A percentile compares a stretch with the other conserved stretches of the same genome.
These are phyloP conservation scores for Vitis rupestris DNA, from an alignment of 164 flowering plant species.

Conservation along the genomic window DNA sequence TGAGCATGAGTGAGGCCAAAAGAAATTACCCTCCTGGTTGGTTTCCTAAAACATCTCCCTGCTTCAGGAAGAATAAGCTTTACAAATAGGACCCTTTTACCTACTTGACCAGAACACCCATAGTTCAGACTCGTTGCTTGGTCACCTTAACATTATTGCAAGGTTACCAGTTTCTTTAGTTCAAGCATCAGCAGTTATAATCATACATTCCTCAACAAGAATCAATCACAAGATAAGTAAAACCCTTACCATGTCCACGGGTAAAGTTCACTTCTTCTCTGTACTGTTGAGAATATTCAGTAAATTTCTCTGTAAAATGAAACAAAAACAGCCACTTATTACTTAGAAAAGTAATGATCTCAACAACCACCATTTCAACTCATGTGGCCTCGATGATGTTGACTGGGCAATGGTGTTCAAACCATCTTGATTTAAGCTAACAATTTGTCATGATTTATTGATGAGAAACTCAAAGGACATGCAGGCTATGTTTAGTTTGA, in stretches of 20 bases:
- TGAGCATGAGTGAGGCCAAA: neutral
- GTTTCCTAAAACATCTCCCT: neutral
- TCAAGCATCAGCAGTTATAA: no score
- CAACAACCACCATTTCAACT: neutral
- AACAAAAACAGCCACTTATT: conserved; percentile 6
- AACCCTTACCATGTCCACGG: conserved; percentile 29
- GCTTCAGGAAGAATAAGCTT: neutral
- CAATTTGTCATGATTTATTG: neutral
- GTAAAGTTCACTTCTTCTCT: conserved; percentile 27
- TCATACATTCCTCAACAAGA: no score
- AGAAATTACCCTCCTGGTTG: neutral
- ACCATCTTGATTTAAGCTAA: neutral
- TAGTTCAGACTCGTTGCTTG: neutral
- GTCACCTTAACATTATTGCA: no score
- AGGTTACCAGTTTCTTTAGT: no score
- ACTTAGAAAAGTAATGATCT: neutral
- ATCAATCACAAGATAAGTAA: neutral
- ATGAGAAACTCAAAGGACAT: neutral
- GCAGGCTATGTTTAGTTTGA: neutral
- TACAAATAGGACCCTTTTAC: neutral
- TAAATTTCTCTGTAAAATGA: conserved; percentile 28
- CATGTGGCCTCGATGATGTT: neutral
- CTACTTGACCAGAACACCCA: neutral
- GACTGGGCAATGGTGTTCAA: neutral
- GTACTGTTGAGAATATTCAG: conserved; percentile 31